Evolutionary conservation across 306 rosid species (phyloP).

Genomic region (Casuarina glauca): DNA sequence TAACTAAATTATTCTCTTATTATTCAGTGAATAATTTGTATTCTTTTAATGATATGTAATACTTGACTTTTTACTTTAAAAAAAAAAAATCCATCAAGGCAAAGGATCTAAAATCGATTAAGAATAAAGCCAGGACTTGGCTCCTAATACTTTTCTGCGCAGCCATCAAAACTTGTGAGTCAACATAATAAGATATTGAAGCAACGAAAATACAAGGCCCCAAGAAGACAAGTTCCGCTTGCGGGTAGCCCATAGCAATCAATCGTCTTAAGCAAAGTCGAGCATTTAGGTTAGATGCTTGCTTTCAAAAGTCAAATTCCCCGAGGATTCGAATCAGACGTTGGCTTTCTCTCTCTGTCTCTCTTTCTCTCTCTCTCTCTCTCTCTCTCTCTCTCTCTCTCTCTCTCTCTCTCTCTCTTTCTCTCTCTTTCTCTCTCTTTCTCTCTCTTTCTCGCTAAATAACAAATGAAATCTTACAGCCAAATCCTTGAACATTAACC

Average conservation of each 20-base stretch:
- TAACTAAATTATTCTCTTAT: too few species aligned
- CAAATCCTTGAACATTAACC: neutral
- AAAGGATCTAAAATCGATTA: too few species aligned
- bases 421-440: neutral
- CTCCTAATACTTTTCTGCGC: too few species aligned
- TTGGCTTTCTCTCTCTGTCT: constrained; percentile 23
- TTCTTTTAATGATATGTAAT: too few species aligned
- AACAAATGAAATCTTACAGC: neutral
- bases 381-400: neutral
- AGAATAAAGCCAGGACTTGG: too few species aligned
- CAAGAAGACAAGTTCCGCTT: neutral
- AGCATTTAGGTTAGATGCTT: constrained; percentile 6
- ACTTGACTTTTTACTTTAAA: too few species aligned
- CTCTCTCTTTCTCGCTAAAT: neutral
- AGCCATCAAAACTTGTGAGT: neutral
- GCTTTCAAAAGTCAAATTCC: constrained; percentile 44
- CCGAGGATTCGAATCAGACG: neutral
- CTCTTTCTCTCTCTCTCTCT: neutral
- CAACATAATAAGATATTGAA: neutral
- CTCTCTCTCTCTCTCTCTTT: neutral
- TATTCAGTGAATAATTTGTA: too few species aligned
- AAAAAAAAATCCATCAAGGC: too few species aligned
- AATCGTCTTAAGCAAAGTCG: neutral
- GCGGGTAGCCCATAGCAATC: neutral
- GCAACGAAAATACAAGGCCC: neutral